Conservation (phyloP, 208 protist genomes). For the Wallacemonas sp. region DNA sequence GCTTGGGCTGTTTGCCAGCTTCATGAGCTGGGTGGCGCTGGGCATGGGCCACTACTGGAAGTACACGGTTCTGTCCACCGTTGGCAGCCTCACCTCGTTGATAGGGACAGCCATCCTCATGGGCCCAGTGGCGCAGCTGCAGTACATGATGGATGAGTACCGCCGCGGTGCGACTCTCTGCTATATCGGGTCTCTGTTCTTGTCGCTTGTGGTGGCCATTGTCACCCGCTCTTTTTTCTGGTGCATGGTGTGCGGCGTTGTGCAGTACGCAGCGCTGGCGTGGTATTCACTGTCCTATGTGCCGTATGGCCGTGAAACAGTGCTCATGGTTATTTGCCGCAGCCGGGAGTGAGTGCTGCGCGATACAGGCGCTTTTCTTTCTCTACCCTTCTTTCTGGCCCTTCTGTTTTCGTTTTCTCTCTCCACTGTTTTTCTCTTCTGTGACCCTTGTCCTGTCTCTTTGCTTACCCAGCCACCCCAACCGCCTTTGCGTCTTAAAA, state of each 20-base stretch:
- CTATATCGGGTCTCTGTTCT: conserved; percentile 72
- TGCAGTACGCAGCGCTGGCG: conserved; percentile 78
- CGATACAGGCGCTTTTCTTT: too few species aligned
- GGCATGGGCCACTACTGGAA: conserved; percentile 79
- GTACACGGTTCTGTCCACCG: conserved; percentile 72
- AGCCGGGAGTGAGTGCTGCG: too few species aligned
- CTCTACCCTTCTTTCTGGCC: too few species aligned
- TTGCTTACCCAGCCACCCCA: too few species aligned
- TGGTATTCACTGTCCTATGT: conserved; percentile 93
- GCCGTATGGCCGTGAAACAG: conserved; percentile 76
- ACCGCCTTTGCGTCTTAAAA: too few species aligned
- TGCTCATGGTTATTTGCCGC: conserved; percentile 41
- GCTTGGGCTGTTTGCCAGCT: conserved; percentile 66
- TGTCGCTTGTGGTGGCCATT: conserved; percentile 71
- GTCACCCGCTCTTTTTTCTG: conserved; percentile 58
- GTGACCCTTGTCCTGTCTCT: too few species aligned
- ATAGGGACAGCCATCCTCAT: conserved; percentile 80
- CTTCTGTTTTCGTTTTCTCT: too few species aligned
- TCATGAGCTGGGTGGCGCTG: conserved; percentile 86
- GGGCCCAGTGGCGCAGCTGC: conserved; percentile 78
- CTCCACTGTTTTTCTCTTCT: too few species aligned
- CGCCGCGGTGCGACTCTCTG: conserved; percentile 54
- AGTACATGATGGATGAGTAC: conserved; percentile 91
- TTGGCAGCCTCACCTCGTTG: conserved; percentile 82
- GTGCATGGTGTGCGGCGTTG: conserved; percentile 63